phyloP scores from a whole-genome alignment of 306 rosid species.

The Sicyos baderoa region DNA sequence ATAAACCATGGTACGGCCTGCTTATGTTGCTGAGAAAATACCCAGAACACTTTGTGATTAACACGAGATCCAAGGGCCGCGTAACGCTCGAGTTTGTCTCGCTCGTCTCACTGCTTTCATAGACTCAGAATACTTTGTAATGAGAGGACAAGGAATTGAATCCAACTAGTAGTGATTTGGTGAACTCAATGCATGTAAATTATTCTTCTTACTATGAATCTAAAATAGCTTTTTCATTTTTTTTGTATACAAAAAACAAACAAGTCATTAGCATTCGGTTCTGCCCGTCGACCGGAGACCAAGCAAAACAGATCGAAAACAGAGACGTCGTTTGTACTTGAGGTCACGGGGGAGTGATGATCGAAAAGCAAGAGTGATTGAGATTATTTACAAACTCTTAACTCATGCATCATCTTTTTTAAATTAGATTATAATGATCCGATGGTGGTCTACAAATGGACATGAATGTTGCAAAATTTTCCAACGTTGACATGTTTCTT shows the following conservation, averaged over 20 bases:
- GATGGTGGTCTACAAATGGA: background rate
- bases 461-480: conserved; percentile 3
- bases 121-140: conserved; percentile 5
- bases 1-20: conserved; percentile 92
- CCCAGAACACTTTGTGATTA: conserved; percentile 46
- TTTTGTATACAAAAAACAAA: background rate
- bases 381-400: background rate
- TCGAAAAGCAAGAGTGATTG: background rate
- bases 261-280: background rate
- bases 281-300: background rate
- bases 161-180: background rate
- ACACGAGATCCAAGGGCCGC: conserved; percentile 68
- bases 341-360: background rate
- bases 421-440: background rate
- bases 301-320: background rate
- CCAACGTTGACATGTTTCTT: background rate
- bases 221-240: background rate
- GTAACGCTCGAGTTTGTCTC: conserved; percentile 80
- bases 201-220: conserved; percentile 3
- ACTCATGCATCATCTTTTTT: background rate
- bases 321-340: background rate
- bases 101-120: conserved; percentile 82
- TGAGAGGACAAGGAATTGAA: background rate
- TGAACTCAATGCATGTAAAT: conserved; percentile 11
- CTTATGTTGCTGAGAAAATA: conserved; percentile 89